Evolutionary conservation across 2,329 filamentous ascomycete genomes (phyloP).

Genomic region (Paramyrothecium roridum): DNA sequence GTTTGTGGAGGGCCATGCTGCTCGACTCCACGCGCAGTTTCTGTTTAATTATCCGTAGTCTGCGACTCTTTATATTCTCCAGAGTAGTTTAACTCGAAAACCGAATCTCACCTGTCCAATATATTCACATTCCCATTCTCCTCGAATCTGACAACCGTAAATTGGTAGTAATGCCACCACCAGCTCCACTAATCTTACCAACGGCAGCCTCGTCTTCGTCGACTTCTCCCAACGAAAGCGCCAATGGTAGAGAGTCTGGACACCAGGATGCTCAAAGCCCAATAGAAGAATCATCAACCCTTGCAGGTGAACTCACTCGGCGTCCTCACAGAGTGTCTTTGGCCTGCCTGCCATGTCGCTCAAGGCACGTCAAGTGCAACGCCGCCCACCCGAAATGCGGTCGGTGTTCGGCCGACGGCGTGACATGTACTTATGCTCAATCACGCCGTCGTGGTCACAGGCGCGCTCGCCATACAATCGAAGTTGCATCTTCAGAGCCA

Average conservation of each 20-base stretch:
- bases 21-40: too few relatives aligned
- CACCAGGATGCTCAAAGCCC: not conserved
- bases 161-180: not conserved
- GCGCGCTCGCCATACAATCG: not conserved
- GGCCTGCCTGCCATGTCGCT: not conserved
- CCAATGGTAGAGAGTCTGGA: not conserved
- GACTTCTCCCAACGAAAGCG: not conserved
- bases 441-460: not conserved
- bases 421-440: not conserved
- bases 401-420: not conserved
- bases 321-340: not conserved
- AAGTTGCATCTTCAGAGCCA: not conserved
- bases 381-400: not conserved
- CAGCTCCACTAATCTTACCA: not conserved
- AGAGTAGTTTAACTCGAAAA: too few relatives aligned
- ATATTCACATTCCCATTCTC: too few relatives aligned
- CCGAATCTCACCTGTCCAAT: too few relatives aligned
- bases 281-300: not conserved
- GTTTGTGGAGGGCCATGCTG: too few relatives aligned
- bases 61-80: too few relatives aligned
- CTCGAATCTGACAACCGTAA: too few relatives aligned
- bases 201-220: not conserved
- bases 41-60: too few relatives aligned
- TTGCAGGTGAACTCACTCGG: not conserved
- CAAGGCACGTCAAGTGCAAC: not conserved